Base-by-base conservation (phyloP, 2,329 filamentous ascomycete species). In the Sporothrix dimorphospora region DNA sequence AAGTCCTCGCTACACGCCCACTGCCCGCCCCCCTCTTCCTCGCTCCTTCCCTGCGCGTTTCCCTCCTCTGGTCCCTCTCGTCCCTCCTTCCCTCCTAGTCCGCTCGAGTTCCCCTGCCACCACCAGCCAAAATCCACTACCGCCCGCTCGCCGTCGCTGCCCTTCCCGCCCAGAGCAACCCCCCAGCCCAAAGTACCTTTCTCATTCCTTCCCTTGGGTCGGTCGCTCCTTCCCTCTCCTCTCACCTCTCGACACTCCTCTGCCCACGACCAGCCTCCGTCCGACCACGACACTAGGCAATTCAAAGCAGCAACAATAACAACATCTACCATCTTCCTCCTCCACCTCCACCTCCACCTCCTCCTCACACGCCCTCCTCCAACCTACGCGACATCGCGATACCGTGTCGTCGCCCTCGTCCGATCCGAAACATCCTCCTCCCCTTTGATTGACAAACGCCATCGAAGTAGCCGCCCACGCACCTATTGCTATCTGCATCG, bases 91-190 rank as follows among this genome's bases (percentile, higher is more conserved):
- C 40, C 24, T 24, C 55, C 42, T 42, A 34, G 21, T 38, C 16
- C 9, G 21, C 16, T 40, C 42, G 51, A 67, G 65, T 67, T 67
- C 65, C 65, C 65, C 53, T 61, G 55, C 68, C 68, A 70, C 67
- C 67, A 59, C 38, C 51, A 59, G 34, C 21, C 51, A 59, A 70
- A 61, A 70, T 34, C 49, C 55, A 61, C 40, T 63, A 51, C 40
- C 55, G 42, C 55, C 42, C 55, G 68, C 53, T 63, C 67, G 53
- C 53, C 68, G 68, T 59, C 55, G 68, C 55, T 57, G 55, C 55
- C 68, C 38, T 38, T 45, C 49, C 34, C 42, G 63, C 63, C 57
- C 63, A 66, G 42, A 55, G 67, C 51, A 69, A 59, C 63, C 63
- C 49, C 49, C 47, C 49, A 57, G 49, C 67, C 67, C 51, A 69